Evolutionary conservation across 305 asterid genomes (phyloP).

Genomic region (Solanum hybrid): DNA sequence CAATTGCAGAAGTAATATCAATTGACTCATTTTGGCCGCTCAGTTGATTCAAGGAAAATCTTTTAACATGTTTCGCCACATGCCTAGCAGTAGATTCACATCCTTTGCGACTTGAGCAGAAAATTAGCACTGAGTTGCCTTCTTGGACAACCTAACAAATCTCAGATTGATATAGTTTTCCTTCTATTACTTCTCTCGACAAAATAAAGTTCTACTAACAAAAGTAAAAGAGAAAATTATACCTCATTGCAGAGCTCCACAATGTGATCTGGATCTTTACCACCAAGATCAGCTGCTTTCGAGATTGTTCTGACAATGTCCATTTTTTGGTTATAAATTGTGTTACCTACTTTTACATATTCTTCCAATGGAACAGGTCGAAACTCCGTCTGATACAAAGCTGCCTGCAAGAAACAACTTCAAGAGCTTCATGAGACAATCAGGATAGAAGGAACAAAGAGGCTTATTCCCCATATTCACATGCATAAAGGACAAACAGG

Average conservation of each 20-base stretch:
- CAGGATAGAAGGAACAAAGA: background rate
- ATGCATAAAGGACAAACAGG: background rate
- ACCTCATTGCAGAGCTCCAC: slow-evolving; percentile 98
- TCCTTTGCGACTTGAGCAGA: slow-evolving; percentile 97
- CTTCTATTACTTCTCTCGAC: background rate
- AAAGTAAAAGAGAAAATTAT: slow-evolving; percentile 18
- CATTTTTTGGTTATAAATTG: slow-evolving; percentile 79
- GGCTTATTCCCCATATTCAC: background rate
- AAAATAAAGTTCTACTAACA: slow-evolving; percentile 2
- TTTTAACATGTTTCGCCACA: slow-evolving; percentile 72
- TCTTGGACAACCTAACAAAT: slow-evolving; percentile 84
- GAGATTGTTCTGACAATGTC: slow-evolving; percentile 65
- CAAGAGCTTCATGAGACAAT: slow-evolving; percentile 2
- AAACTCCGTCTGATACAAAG: slow-evolving; percentile 89
- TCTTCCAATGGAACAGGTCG: slow-evolving; percentile 99
- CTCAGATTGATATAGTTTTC: slow-evolving; percentile 10
- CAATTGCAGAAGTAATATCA: slow-evolving; percentile 68
- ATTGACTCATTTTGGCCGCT: slow-evolving; percentile 35
- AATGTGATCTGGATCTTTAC: slow-evolving; percentile 97
- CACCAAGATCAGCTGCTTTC: slow-evolving; percentile 68
- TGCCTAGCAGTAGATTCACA: slow-evolving; percentile 98
- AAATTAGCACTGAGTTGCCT: slow-evolving; percentile 93
- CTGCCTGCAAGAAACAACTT: slow-evolving; percentile 54
- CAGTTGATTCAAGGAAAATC: slow-evolving; percentile 39
- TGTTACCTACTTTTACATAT: slow-evolving; percentile 75